phyloP scores from a whole-genome alignment of 768 basidiomycete species.

The Russula emetica region DNA sequence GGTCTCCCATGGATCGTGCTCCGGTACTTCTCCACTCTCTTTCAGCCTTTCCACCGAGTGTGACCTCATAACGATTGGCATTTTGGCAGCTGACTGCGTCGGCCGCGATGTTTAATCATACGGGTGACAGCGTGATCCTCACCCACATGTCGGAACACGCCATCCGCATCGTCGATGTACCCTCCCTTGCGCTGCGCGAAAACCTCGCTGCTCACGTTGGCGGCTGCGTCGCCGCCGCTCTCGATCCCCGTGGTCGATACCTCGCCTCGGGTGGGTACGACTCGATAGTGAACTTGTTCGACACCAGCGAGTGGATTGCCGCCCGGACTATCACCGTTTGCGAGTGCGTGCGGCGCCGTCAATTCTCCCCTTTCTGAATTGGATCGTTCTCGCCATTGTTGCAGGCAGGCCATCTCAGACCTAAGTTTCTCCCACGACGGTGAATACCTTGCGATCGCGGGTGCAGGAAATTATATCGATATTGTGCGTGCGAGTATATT shows the following conservation, averaged over 20 bases:
- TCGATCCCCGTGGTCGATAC: conserved; percentile 76
- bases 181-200: conserved; percentile 55
- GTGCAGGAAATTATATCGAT: conserved; percentile 66
- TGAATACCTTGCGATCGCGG: conserved; percentile 77
- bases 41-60: conserved; percentile 9
- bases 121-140: conserved; percentile 65
- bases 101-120: conserved; percentile 71
- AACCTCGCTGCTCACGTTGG: conserved; percentile 72
- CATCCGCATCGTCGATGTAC: too few relatives aligned
- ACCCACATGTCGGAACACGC: too few relatives aligned
- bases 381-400: background rate
- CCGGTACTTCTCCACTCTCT: too few relatives aligned
- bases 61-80: background rate
- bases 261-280: conserved; percentile 81
- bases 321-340: conserved; percentile 70
- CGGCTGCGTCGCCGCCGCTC: conserved; percentile 69
- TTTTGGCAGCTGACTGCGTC: conserved; percentile 48
- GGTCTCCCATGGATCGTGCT: too few relatives aligned
- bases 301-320: conserved; percentile 76
- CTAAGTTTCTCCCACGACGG: conserved; percentile 81
- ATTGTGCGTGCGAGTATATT: conserved; percentile 43
- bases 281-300: conserved; percentile 80
- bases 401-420: conserved; percentile 64
- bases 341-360: conserved; percentile 54
- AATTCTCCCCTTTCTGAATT: background rate